A percentile compares a stretch with the other conserved stretches of the same genome.
phyloP scores from a whole-genome alignment of 495 filamentous ascomycete species.

The Trichoderma erinaceum region DNA sequence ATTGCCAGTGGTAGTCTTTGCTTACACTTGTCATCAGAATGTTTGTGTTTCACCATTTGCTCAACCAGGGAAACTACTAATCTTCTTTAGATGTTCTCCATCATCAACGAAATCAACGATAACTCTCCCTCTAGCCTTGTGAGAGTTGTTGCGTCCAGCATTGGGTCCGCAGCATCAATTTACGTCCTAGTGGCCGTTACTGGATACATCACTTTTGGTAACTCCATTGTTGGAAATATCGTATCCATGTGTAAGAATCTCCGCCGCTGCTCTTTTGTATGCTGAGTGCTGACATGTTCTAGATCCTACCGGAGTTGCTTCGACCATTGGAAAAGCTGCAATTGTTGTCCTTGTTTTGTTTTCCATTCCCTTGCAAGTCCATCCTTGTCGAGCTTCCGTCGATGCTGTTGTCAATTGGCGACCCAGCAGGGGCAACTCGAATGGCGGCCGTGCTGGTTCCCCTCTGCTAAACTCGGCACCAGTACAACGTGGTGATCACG shows the following conservation, averaged over 20 bases:
- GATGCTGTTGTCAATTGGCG: conserved; percentile 93
- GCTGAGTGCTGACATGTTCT: conserved; percentile 15
- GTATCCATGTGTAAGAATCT: conserved; percentile 71
- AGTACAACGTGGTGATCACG: conserved; percentile 37
- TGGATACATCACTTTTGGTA: conserved; percentile 90
- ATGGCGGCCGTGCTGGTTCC: conserved; percentile 28
- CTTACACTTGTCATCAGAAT: conserved; percentile 98
- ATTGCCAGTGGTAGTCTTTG: conserved; percentile 93
- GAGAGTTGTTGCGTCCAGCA: conserved; percentile 71
- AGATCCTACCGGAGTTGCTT: conserved; percentile 69
- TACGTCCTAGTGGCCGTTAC: conserved; percentile 92
- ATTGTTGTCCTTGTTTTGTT: conserved; percentile 97
- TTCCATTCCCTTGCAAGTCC: conserved; percentile 89
- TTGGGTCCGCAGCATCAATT: conserved; percentile 69
- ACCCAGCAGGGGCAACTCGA: conserved; percentile 39
- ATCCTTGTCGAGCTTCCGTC: conserved; percentile 88
- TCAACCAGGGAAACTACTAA: conserved; percentile 13
- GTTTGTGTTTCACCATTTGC: conserved; percentile 40
- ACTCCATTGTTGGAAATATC: conserved; percentile 82
- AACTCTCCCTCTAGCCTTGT: conserved; percentile 75
- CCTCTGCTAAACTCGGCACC: conserved; percentile 26
- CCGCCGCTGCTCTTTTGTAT: background rate
- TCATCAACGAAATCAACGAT: conserved; percentile 87
- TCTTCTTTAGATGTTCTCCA: conserved; percentile 82
- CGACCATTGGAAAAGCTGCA: conserved; percentile 87